phyloP scores from a whole-genome alignment of 495 filamentous ascomycete species.

The Penicillium malachiteum region DNA sequence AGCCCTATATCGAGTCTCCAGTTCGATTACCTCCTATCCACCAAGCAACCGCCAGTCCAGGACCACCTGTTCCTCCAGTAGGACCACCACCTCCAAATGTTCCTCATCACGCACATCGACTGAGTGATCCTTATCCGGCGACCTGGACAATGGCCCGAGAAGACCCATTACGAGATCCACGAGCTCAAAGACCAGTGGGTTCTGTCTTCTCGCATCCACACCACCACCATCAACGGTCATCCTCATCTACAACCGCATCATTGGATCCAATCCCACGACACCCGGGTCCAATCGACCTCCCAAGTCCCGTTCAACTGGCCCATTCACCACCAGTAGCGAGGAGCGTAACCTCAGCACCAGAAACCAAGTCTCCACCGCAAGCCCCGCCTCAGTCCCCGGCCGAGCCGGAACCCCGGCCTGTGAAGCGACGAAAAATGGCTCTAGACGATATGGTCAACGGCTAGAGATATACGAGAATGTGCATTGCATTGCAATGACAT shows the following conservation, averaged over 20 bases:
- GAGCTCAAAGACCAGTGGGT: conserved; percentile 24
- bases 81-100: conserved; percentile 3
- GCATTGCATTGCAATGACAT: not conserved
- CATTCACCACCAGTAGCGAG: conserved; percentile 19
- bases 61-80: conserved; percentile 13
- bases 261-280: conserved; percentile 29
- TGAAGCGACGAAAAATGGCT: conserved; percentile 69
- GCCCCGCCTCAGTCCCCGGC: not conserved
- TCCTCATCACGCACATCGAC: conserved; percentile 32
- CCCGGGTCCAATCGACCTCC: conserved; percentile 19
- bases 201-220: conserved; percentile 31
- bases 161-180: conserved; percentile 23
- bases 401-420: conserved; percentile 49
- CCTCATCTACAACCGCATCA: conserved; percentile 22
- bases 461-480: conserved; percentile 14
- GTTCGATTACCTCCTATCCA: conserved; percentile 46
- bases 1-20: conserved; percentile 36
- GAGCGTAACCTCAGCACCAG: conserved; percentile 17
- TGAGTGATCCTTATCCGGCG: conserved; percentile 41
- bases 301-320: conserved; percentile 18
- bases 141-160: conserved; percentile 29
- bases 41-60: conserved; percentile 28
- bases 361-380: conserved; percentile 17
- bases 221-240: conserved; percentile 22
- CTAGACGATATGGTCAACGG: conserved; percentile 50